Conservation (phyloP, 805 yeast genomes). For the Lachancea mirantina region DNA sequence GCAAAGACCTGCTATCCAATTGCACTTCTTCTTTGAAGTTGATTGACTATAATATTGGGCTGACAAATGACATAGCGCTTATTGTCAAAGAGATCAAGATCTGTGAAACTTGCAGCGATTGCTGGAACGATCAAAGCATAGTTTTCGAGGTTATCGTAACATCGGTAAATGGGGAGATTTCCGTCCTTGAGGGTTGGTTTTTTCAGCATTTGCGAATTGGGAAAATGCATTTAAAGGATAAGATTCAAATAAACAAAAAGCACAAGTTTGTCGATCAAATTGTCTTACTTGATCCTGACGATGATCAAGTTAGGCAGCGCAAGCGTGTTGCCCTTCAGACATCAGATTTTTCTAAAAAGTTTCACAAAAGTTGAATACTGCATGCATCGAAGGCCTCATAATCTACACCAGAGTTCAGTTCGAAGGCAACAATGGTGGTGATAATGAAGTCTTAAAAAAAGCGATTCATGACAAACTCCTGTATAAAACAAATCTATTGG, state of each 20-base stretch:
- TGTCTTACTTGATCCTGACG: slow-evolving; percentile 13
- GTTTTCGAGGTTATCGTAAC: slow-evolving; percentile 16
- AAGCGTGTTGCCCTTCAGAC: background rate
- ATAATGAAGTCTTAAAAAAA: no score
- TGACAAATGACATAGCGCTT: slow-evolving; percentile 17
- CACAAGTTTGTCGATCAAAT: slow-evolving; percentile 19
- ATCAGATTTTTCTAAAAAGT: no score
- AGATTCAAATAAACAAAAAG: slow-evolving; percentile 11
- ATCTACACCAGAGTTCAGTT: no score
- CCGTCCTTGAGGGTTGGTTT: slow-evolving; percentile 18
- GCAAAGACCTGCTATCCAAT: slow-evolving; percentile 7
- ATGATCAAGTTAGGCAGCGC: slow-evolving; percentile 1
- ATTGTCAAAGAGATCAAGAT: slow-evolving; percentile 11
- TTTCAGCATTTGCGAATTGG: slow-evolving; percentile 16
- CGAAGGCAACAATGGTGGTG: no score
- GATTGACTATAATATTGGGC: slow-evolving; percentile 18
- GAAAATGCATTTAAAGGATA: slow-evolving; percentile 14
- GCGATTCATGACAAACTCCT: no score
- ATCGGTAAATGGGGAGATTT: slow-evolving; percentile 18
- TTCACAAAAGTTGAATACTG: no score
- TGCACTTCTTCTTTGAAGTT: slow-evolving; percentile 12
- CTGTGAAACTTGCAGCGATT: slow-evolving; percentile 9
- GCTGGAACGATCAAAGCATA: slow-evolving; percentile 1
- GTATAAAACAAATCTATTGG: no score
- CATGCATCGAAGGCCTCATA: background rate